These are phyloP conservation scores for Saposhnikovia divaricata DNA, from an alignment of 129 eudicot species.

Conservation along the genomic window DNA sequence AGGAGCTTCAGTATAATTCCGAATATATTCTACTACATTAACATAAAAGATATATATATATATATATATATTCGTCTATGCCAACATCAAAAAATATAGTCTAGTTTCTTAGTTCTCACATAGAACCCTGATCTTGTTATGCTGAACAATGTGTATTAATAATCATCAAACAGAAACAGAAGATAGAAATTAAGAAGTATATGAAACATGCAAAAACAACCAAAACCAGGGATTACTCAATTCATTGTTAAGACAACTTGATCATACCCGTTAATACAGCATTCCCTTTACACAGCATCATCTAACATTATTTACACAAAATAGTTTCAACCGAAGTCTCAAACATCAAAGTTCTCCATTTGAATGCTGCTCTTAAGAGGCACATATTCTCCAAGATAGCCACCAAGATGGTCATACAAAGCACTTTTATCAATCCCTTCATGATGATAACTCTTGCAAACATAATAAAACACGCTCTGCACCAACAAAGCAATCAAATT, in stretches of 20 bases:
- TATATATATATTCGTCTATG: too few species aligned
- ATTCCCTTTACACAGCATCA: neutral
- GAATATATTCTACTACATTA: neutral
- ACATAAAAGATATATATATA: too few species aligned
- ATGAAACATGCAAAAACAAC: neutral
- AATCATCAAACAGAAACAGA: neutral
- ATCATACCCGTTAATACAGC: neutral
- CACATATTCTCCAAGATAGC: conserved; percentile 89
- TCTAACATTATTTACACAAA: neutral
- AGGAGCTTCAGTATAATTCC: neutral
- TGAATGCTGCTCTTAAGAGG: conserved; percentile 95
- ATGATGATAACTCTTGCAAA: conserved; percentile 84
- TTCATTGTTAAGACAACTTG: neutral
- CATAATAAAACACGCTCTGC: conserved; percentile 90
- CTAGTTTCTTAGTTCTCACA: neutral
- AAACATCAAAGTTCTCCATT: conserved; percentile 70
- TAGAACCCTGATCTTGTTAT: neutral
- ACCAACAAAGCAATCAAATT: conserved; percentile 72
- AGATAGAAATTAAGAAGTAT: neutral
- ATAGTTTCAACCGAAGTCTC: conserved; percentile 9
- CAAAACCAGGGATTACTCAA: neutral
- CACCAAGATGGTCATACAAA: conserved; percentile 78
- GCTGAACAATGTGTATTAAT: neutral
- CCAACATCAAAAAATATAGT: neutral
- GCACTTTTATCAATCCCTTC: conserved; percentile 75